These are phyloP conservation scores for Obba rivulosa DNA, from an alignment of 768 basidiomycete genomes.

Conservation along the genomic window DNA sequence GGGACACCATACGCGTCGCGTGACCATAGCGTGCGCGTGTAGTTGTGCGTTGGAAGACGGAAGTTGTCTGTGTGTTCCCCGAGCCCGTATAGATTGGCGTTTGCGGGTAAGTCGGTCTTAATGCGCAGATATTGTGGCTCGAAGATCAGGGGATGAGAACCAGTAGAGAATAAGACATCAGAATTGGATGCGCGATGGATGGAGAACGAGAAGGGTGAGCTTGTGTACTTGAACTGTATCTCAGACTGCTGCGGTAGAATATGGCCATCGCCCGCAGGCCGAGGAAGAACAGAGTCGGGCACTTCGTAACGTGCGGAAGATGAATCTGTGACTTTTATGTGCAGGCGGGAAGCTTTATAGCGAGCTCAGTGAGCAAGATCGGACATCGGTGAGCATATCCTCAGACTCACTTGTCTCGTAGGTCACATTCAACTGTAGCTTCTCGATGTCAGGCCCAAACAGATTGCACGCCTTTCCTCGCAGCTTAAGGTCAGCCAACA, in stretches of 20 bases:
- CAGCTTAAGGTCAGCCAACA: slow-evolving; percentile 50
- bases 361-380: neutral
- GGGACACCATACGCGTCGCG: slow-evolving; percentile 61
- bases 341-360: slow-evolving; percentile 46
- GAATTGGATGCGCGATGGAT: slow-evolving; percentile 42
- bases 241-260: slow-evolving; percentile 27
- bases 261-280: slow-evolving; percentile 32
- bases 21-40: slow-evolving; percentile 53
- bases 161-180: slow-evolving; percentile 60
- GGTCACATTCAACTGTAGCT: slow-evolving; percentile 43
- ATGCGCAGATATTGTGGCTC: slow-evolving; percentile 74
- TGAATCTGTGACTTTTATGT: slow-evolving; percentile 57
- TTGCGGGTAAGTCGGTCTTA: slow-evolving; percentile 51
- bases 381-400: neutral
- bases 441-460: slow-evolving; percentile 49
- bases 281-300: slow-evolving; percentile 55
- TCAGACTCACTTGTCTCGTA: slow-evolving; percentile 50
- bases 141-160: slow-evolving; percentile 59
- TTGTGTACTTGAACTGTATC: slow-evolving; percentile 57
- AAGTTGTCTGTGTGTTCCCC: slow-evolving; percentile 71
- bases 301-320: slow-evolving; percentile 52
- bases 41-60: slow-evolving; percentile 42
- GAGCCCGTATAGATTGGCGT: slow-evolving; percentile 72
- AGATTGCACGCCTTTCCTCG: slow-evolving; percentile 51
- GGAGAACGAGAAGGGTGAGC: slow-evolving; percentile 57